These are phyloP conservation scores for Lunasporangiospora selenospora DNA, from an alignment of 192 early-diverging fungal genomes.

Conservation along the genomic window DNA sequence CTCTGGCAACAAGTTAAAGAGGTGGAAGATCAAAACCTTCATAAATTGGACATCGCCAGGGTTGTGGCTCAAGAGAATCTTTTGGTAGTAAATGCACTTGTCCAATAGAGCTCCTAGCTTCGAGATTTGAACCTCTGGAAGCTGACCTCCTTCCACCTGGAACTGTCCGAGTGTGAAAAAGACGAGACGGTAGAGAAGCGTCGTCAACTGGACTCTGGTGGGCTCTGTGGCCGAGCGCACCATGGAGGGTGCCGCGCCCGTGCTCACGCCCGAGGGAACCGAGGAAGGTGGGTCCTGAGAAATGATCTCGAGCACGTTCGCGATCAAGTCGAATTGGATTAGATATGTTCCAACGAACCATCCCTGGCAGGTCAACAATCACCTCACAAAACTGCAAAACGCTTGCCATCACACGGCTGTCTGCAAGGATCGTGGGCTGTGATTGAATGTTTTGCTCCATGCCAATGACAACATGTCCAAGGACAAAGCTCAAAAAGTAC, in stretches of 20 bases:
- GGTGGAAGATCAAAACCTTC: conserved; percentile 64
- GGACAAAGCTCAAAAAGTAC: conserved; percentile 40
- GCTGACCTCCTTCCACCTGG: conserved; percentile 13
- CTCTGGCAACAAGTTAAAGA: conserved; percentile 59
- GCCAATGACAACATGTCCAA: conserved; percentile 41
- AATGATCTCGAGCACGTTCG: conserved; percentile 58
- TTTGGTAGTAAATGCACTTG: conserved; percentile 69
- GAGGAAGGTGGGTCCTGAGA: conserved; percentile 33
- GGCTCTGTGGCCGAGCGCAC: conserved; percentile 45
- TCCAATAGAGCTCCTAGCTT: conserved; percentile 51
- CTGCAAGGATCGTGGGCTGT: conserved; percentile 29
- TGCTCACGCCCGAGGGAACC: not conserved
- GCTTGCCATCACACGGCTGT: conserved; percentile 41
- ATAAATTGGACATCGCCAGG: conserved; percentile 72
- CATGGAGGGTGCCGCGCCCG: conserved; percentile 25
- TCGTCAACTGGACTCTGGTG: conserved; percentile 23
- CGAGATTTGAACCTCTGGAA: conserved; percentile 55
- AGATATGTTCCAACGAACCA: conserved; percentile 44
- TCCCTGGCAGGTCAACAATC: conserved; percentile 34
- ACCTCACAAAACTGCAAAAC: conserved; percentile 42
- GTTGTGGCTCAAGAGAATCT: conserved; percentile 58
- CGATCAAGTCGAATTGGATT: conserved; percentile 52
- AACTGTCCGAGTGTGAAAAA: conserved; percentile 55
- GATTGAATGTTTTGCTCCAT: conserved; percentile 42
- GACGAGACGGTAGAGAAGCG: conserved; percentile 59